Evolutionary conservation across 805 yeast species (phyloP).

Genomic region (Torulaspora delbrueckii): DNA sequence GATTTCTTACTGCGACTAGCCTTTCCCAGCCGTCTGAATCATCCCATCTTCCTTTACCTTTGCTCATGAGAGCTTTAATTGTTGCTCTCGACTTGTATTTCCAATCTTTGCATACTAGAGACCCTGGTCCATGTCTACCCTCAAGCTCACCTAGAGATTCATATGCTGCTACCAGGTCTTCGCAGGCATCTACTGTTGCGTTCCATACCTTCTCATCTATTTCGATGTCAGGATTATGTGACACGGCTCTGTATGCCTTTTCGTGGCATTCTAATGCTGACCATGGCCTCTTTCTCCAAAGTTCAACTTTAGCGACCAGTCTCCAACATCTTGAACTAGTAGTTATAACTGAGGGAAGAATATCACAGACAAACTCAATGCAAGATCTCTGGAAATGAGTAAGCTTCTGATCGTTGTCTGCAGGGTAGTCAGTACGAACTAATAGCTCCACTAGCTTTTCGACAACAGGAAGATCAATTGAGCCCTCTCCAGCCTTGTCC

Average conservation of each 20-base stretch:
- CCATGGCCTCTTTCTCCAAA: conserved; percentile 89
- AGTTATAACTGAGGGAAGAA: conserved; percentile 66
- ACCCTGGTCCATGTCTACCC: conserved; percentile 74
- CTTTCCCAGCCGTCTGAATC: conserved; percentile 72
- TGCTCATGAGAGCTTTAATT: conserved; percentile 69
- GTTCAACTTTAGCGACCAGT: conserved; percentile 73
- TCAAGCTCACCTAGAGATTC: conserved; percentile 81
- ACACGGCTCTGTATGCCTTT: conserved; percentile 72
- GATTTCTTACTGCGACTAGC: conserved; percentile 40
- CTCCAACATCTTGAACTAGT: conserved; percentile 65
- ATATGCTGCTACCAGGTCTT: conserved; percentile 78
- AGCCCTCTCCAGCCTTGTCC: conserved; percentile 53
- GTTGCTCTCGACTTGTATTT: conserved; percentile 72
- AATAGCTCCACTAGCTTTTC: conserved; percentile 68
- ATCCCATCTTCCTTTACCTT: conserved; percentile 77
- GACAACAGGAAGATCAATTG: conserved; percentile 69
- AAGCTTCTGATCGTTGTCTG: conserved; percentile 35
- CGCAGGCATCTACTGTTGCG: conserved; percentile 72
- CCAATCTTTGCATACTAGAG: conserved; percentile 90
- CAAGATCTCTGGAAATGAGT: conserved; percentile 65
- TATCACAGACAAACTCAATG: conserved; percentile 63
- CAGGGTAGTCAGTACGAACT: conserved; percentile 47
- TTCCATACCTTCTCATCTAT: conserved; percentile 63
- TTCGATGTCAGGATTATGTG: conserved; percentile 60
- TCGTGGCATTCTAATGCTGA: conserved; percentile 78